These are phyloP conservation scores for Aspergillus novoparasiticus DNA, from an alignment of 2,329 filamentous ascomycete genomes.

Conservation along the genomic window DNA sequence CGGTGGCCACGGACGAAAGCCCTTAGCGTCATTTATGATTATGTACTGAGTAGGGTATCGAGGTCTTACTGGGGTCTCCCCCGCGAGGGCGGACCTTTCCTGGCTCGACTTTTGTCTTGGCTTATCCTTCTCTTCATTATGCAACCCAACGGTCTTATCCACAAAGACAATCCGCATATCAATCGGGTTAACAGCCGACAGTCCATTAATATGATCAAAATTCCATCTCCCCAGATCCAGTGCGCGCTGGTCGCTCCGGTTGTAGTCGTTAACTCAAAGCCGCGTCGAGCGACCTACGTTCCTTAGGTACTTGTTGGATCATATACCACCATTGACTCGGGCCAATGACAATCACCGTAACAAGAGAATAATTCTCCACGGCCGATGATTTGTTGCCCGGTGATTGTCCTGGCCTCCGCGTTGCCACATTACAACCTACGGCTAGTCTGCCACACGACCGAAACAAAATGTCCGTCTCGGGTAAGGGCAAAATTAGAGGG, in stretches of 20 bases:
- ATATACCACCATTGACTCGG: constrained; percentile 9
- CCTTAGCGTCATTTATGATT: constrained; percentile 14
- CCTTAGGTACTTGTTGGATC: constrained; percentile 15
- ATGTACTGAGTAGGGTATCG: not conserved
- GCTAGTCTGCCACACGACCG: constrained; percentile 11
- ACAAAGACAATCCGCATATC: not conserved
- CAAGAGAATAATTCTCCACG: constrained; percentile 11
- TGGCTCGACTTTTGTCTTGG: constrained; percentile 11
- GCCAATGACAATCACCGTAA: constrained; percentile 15
- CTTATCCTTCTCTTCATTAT: constrained; percentile 5
- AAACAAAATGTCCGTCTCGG: constrained; percentile 13
- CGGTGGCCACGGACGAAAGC: constrained; percentile 8
- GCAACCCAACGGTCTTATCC: not conserved
- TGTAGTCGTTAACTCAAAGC: not conserved
- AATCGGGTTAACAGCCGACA: not conserved
- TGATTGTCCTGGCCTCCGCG: constrained; percentile 13
- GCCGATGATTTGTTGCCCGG: constrained; percentile 18
- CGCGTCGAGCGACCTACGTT: constrained; percentile 12
- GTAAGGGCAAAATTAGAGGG: constrained; percentile 6
- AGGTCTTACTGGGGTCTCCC: constrained; percentile 8
- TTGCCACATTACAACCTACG: constrained; percentile 20
- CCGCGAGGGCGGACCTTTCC: constrained; percentile 17
- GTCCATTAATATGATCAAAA: not conserved
- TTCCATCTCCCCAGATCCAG: not conserved
- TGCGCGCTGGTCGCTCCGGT: too few species aligned